Conservation (phyloP, 164 flowering plant species). For the Berberis vulgaris region DNA sequence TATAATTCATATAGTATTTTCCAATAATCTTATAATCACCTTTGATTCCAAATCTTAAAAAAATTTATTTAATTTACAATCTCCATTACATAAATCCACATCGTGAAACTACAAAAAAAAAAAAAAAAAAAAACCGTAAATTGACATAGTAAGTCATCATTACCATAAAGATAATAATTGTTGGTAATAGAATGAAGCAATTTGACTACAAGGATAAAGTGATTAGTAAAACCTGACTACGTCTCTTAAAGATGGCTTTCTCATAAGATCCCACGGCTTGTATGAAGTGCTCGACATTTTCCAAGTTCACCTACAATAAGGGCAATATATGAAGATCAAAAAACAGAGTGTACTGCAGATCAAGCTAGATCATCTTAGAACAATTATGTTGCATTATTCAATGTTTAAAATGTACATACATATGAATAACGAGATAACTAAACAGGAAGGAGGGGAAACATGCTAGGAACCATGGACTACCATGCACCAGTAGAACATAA, state of each 20-base stretch:
- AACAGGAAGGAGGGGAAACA: background rate
- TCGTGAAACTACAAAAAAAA: too few relatives aligned
- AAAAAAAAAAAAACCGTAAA: too few relatives aligned
- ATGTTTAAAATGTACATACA: background rate
- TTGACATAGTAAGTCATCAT: too few relatives aligned
- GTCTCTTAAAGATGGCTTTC: constrained; percentile 26
- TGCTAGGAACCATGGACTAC: background rate
- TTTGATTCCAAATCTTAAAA: too few relatives aligned
- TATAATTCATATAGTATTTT: too few relatives aligned
- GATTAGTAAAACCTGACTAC: constrained; percentile 21
- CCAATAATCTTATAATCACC: too few relatives aligned
- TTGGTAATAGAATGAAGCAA: too few relatives aligned
- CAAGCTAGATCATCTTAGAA: too few relatives aligned
- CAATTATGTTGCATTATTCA: too few relatives aligned
- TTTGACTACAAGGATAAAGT: background rate
- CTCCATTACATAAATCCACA: too few relatives aligned
- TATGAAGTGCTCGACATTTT: constrained; percentile 34
- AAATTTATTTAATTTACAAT: too few relatives aligned
- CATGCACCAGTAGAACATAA: background rate
- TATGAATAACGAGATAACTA: background rate
- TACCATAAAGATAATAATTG: too few relatives aligned
- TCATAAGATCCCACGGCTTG: constrained; percentile 28
- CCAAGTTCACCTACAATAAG: constrained; percentile 29
- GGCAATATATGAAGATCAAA: background rate
- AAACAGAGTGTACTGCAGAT: background rate